Base-by-base conservation (phyloP, 2,329 filamentous ascomycete species). In the Ceratocystis cubensis region DNA sequence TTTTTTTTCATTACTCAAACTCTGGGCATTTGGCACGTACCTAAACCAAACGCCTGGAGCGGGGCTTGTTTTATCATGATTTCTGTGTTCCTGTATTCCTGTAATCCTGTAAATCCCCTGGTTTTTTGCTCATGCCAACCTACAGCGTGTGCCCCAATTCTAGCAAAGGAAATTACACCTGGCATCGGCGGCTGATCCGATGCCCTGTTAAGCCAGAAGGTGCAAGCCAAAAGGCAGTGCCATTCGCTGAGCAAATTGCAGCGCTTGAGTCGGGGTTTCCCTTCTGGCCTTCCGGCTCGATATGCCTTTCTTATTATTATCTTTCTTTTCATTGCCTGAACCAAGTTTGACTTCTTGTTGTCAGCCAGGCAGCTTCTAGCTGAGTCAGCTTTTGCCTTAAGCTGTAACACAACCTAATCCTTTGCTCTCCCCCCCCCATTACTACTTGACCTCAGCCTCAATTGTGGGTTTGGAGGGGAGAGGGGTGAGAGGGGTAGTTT, bases 51-150 rank as follows among this genome's bases (percentile, higher is more conserved):
- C 53, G 8, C 53, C 53, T 57, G 53, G 53, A 57, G 53, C 53
- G 53, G 53, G 53, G 53, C 53, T 57, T 57, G 53, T 57, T 57
- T 57, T 22, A 57, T 57, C 53, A 57, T 57, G 53, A 57, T 57
- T 57, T 28, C 53, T 57, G 53, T 57, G 53, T 57, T 57, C 53
- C 53, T 57, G 22, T 50, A 50, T 20, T 50, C 46, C 46, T 50
- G 46, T 50, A 20, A 48, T 48, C 50, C 46, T 56, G n/a, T 15
- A 56, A 57, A 33, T 57, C 53, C 53, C 53, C 53, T 57, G 53
- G 5, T 57, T 57, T 57, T 57, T 15, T 28, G 25, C 53, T n/a
- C 53, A 30, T 30, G 53, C 53, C 53, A 30, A 22, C 46, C 46
- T 8, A 50, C 46, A 50, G 46, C n/a, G 46, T 25, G 46, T 50